Evolutionary conservation across 2,329 filamentous ascomycete genomes (phyloP).

Genomic region (Sporothrix dimorphospora): DNA sequence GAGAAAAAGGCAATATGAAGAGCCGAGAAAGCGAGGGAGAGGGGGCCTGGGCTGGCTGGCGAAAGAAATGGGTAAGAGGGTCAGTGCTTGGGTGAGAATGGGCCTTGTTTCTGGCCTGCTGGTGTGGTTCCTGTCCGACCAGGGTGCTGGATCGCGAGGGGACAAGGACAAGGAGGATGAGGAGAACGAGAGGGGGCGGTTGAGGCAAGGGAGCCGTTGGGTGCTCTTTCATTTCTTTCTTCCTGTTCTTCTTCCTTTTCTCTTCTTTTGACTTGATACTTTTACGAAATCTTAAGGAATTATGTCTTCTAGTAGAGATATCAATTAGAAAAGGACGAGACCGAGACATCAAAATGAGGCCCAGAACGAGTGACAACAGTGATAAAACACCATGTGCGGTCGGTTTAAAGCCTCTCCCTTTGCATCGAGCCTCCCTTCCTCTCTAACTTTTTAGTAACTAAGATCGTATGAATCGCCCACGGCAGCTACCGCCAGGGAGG

Average conservation of each 20-base stretch:
- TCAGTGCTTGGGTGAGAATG: conserved; percentile 5
- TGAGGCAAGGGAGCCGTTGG: background rate
- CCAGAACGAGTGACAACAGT: background rate
- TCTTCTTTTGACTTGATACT: background rate
- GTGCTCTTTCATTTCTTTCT: background rate
- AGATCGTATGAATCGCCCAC: background rate
- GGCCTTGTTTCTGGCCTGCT: background rate
- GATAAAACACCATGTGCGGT: background rate
- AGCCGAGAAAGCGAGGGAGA: conserved; percentile 10
- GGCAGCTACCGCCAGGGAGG: background rate
- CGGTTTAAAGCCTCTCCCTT: no score
- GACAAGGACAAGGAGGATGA: background rate
- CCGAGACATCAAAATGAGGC: background rate
- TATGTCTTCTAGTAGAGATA: background rate
- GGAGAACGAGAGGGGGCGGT: background rate
- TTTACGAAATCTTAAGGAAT: background rate
- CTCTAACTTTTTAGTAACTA: background rate
- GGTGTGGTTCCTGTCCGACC: background rate
- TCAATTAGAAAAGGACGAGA: background rate
- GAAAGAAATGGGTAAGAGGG: background rate
- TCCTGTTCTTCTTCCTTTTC: background rate
- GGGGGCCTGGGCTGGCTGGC: background rate
- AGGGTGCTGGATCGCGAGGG: conserved; percentile 16
- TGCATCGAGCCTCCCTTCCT: background rate
- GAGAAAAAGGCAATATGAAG: background rate